phyloP scores from a whole-genome alignment of 2,329 filamentous ascomycete genomes.

The Neoscytalidium dimidiatum region DNA sequence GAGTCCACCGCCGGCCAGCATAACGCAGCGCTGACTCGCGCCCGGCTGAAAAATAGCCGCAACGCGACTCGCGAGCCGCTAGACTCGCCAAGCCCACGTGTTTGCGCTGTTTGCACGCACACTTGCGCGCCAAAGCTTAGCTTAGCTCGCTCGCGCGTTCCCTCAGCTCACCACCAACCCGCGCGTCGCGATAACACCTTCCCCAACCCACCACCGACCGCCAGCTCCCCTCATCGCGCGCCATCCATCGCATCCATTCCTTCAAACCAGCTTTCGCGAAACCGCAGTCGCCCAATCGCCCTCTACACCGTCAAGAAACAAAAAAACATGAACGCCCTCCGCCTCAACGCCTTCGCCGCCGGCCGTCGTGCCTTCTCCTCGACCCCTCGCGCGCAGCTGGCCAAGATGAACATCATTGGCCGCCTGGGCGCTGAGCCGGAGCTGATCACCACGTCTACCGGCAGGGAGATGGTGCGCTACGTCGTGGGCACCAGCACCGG shows the following conservation, averaged over 20 bases:
- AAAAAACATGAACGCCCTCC: conserved; percentile 10
- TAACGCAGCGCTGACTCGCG: not conserved
- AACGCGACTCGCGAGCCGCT: not conserved
- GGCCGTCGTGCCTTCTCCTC: conserved; percentile 73
- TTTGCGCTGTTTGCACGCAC: not conserved
- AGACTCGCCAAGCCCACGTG: not conserved
- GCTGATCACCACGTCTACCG: conserved; percentile 67
- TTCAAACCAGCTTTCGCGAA: too few relatives aligned
- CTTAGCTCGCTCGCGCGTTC: not conserved
- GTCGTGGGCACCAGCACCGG: conserved; percentile 71
- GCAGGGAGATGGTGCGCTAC: conserved; percentile 76
- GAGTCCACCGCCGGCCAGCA: not conserved
- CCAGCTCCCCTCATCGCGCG: not conserved
- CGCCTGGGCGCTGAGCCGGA: conserved; percentile 81
- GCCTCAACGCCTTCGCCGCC: conserved; percentile 21
- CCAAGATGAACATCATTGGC: conserved; percentile 84
- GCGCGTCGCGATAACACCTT: not conserved
- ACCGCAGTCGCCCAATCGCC: not conserved
- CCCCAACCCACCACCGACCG: not conserved
- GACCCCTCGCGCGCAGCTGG: conserved; percentile 62
- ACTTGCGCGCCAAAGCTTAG: not conserved
- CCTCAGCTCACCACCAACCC: conserved; percentile 6
- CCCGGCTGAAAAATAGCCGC: not conserved
- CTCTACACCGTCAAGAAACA: not conserved
- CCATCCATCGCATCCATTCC: not conserved